A percentile compares a stretch with the other conserved stretches of the same genome.
Evolutionary conservation across 306 rosid genomes (phyloP).

Genomic region (Quercus robur): DNA sequence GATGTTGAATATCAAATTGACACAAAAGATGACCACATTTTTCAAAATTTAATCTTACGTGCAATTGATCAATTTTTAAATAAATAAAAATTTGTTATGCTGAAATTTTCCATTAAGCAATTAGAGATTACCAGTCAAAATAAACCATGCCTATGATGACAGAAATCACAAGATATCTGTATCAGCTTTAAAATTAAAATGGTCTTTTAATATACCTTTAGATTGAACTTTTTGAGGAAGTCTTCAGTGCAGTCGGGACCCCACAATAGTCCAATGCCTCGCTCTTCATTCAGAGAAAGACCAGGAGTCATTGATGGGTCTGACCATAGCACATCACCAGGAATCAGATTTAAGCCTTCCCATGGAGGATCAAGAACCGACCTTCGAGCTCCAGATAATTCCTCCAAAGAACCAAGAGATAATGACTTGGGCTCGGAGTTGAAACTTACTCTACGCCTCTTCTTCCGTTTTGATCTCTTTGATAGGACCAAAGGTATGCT

Average conservation of each 20-base stretch:
- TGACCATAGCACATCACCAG: constrained; percentile 94
- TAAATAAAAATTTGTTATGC: no score
- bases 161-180: not conserved
- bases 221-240: constrained; percentile 58
- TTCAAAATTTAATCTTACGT: no score
- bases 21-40: no score
- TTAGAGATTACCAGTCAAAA: not conserved
- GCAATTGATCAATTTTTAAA: no score
- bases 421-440: constrained; percentile 39
- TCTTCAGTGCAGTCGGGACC: constrained; percentile 92
- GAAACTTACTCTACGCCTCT: constrained; percentile 60
- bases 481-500: constrained; percentile 45
- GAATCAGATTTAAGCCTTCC: constrained; percentile 87
- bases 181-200: not conserved
- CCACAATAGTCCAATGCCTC: constrained; percentile 88
- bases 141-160: not conserved
- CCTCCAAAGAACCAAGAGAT: constrained; percentile 73
- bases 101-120: not conserved
- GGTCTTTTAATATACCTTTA: constrained; percentile 44
- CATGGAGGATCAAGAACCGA: constrained; percentile 95
- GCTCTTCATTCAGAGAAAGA: constrained; percentile 73
- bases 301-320: constrained; percentile 77
- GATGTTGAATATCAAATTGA: no score
- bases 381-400: constrained; percentile 61
- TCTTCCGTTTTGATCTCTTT: constrained; percentile 72